phyloP scores from a whole-genome alignment of 768 basidiomycete species.

The Mrakia frigida region DNA sequence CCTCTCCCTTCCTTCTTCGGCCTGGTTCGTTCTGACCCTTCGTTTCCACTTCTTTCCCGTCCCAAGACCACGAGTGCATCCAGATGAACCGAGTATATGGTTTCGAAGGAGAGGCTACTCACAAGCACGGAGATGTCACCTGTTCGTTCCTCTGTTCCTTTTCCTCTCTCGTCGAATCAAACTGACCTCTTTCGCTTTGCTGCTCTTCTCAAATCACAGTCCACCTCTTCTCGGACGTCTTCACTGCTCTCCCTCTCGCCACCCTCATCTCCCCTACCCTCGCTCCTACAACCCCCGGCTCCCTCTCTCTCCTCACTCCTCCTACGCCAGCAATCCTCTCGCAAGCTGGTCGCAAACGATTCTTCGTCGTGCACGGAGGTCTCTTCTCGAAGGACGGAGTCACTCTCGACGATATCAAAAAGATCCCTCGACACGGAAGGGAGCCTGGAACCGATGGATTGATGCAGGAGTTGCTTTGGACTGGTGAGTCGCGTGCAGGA shows the following conservation, averaged over 20 bases:
- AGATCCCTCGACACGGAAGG: constrained; percentile 74
- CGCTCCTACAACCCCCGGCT: constrained; percentile 48
- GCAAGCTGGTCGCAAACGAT: constrained; percentile 74
- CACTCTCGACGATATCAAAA: constrained; percentile 86
- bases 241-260: constrained; percentile 82
- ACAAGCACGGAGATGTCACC: constrained; percentile 91
- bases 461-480: constrained; percentile 87
- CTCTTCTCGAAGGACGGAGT: constrained; percentile 92
- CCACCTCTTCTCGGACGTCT: constrained; percentile 86
- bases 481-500: constrained; percentile 50
- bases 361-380: constrained; percentile 93
- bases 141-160: constrained; percentile 56
- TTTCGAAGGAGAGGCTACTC: constrained; percentile 91
- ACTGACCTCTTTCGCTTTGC: constrained; percentile 29
- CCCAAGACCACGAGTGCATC: constrained; percentile 61
- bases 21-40: neutral
- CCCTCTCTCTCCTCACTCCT: constrained; percentile 44
- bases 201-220: constrained; percentile 9
- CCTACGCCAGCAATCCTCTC: constrained; percentile 60
- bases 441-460: constrained; percentile 93
- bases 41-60: neutral
- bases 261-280: constrained; percentile 72
- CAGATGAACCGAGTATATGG: constrained; percentile 93
- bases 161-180: neutral
- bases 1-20: constrained; percentile 26